phyloP scores from a whole-genome alignment of 495 filamentous ascomycete species.

The Bacidia rubella region DNA sequence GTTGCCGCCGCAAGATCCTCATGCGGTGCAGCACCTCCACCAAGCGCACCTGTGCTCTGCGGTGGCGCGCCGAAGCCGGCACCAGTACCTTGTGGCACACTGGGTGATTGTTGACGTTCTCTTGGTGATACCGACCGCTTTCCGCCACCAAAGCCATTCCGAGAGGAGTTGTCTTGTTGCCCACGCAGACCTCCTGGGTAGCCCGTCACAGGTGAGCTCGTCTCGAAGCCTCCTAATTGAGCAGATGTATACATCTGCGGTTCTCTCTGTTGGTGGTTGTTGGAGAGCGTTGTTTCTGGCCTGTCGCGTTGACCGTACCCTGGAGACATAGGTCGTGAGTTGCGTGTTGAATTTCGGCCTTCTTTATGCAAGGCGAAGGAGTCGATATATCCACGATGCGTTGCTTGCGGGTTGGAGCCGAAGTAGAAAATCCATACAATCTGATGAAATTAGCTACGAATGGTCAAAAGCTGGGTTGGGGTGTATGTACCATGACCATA shows the following conservation, averaged over 20 bases:
- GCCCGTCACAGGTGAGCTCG: constrained; percentile 79
- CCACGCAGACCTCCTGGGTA: constrained; percentile 52
- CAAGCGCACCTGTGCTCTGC: constrained; percentile 13
- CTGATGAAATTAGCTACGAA: too few relatives aligned
- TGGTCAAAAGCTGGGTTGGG: neutral
- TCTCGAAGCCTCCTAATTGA: constrained; percentile 91
- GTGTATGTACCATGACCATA: constrained; percentile 62
- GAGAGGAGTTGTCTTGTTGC: constrained; percentile 40
- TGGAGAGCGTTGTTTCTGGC: constrained; percentile 69
- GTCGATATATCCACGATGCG: constrained; percentile 82
- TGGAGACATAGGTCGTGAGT: constrained; percentile 34
- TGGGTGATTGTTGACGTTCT: constrained; percentile 16
- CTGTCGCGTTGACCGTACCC: constrained; percentile 41
- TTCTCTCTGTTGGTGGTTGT: constrained; percentile 34
- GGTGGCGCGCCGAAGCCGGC: constrained; percentile 21
- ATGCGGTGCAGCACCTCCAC: constrained; percentile 17
- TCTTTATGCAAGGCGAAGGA: constrained; percentile 93
- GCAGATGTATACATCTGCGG: constrained; percentile 97
- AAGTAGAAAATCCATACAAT: constrained; percentile 99
- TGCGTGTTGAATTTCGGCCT: constrained; percentile 47
- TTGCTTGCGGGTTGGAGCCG: constrained; percentile 79
- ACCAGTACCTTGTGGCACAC: constrained; percentile 19
- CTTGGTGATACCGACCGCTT: constrained; percentile 21
- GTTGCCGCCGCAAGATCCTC: constrained; percentile 66
- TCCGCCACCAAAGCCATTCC: constrained; percentile 39